Evolutionary conservation across 257 asterid species (phyloP).

Genomic region (Nicotiana benthamiana): DNA sequence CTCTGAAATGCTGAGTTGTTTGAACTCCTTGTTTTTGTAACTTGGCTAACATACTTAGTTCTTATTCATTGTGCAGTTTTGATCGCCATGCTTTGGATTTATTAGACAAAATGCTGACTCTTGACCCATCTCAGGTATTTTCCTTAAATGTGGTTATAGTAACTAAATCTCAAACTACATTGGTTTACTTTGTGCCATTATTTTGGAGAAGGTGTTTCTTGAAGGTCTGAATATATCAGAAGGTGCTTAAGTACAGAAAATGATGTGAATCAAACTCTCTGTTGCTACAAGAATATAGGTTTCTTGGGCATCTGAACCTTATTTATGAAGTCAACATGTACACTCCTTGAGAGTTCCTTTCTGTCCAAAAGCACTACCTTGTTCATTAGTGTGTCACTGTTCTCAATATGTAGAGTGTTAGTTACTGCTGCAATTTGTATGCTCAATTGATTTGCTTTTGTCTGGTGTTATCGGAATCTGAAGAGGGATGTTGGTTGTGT

Average conservation of each 20-base stretch:
- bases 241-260: not conserved
- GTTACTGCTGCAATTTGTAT: not conserved
- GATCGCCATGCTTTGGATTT: slow-evolving; percentile 86
- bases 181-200: not conserved
- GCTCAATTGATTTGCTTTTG: not conserved
- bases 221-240: not conserved
- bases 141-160: not conserved
- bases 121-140: slow-evolving; percentile 94
- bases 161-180: not conserved
- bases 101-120: slow-evolving; percentile 85
- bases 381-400: not conserved
- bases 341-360: not conserved
- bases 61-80: slow-evolving; percentile 43
- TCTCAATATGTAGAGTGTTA: not conserved
- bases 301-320: not conserved
- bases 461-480: not conserved
- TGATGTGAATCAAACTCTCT: not conserved
- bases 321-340: not conserved
- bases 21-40: not conserved
- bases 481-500: not conserved
- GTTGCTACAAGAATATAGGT: not conserved
- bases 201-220: not conserved
- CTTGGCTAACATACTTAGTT: not conserved
- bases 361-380: not conserved
- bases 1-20: slow-evolving; percentile 2